Evolutionary conservation across 805 yeast species (phyloP).

Genomic region (Cyberlindnera xylosilytica): DNA sequence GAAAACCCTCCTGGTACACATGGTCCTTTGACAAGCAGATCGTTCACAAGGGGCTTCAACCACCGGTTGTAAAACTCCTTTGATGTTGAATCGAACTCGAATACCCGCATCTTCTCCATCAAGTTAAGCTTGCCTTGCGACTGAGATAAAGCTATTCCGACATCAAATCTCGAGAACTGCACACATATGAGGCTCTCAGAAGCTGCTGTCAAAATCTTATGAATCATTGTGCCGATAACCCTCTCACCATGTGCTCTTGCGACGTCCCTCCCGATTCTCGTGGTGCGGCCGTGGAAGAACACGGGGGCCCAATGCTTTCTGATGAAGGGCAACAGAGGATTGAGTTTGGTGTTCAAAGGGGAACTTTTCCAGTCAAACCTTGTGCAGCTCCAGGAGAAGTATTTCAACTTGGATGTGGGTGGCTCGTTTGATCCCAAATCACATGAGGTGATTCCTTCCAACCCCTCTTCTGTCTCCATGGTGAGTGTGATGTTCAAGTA

Average conservation of each 20-base stretch:
- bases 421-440: neutral
- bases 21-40: neutral
- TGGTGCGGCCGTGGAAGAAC: too few species aligned
- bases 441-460: neutral
- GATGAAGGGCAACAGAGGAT: too few species aligned
- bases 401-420: neutral
- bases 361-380: neutral
- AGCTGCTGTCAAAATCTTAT: neutral
- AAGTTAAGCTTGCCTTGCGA: neutral
- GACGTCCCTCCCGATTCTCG: too few species aligned
- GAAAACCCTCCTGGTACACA: neutral
- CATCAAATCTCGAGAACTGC: neutral
- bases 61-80: neutral
- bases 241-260: neutral
- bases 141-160: neutral
- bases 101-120: slow-evolving; percentile 3
- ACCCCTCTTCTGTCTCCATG: neutral
- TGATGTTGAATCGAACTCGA: slow-evolving; percentile 3
- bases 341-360: too few species aligned
- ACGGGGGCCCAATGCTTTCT: too few species aligned
- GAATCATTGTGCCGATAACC: neutral
- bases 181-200: neutral
- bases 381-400: neutral
- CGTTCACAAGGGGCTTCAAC: neutral
- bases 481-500: neutral